Percentiles rank a stretch among this genome's conserved stretches.
phyloP scores from a whole-genome alignment of 139 green algal species.

The Pleodorina starrii region DNA sequence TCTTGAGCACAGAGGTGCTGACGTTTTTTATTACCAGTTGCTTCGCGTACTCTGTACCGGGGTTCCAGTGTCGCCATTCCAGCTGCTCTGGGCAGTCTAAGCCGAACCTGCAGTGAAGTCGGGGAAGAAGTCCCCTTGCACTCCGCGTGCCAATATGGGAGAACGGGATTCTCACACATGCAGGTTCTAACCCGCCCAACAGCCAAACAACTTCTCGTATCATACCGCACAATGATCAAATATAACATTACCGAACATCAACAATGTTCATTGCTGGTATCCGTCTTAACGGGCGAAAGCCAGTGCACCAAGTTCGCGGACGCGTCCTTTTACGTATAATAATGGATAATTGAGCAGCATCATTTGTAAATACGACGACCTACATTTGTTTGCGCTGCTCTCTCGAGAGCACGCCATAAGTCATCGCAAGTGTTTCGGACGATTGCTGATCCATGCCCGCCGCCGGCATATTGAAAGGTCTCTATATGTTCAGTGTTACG shows the following conservation, averaged over 20 bases:
- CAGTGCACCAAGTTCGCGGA: too few species aligned
- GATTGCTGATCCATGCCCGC: background rate
- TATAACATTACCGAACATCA: background rate
- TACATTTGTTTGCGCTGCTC: constrained; percentile 48
- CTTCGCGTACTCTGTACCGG: constrained; percentile 73
- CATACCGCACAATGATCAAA: background rate
- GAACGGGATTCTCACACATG: too few species aligned
- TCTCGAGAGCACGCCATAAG: constrained; percentile 20
- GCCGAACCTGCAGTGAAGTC: constrained; percentile 64
- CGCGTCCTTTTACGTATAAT: too few species aligned
- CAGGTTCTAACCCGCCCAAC: too few species aligned
- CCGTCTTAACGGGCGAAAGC: too few species aligned
- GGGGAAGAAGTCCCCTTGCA: too few species aligned
- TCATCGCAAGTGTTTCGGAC: background rate
- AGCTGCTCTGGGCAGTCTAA: constrained; percentile 77
- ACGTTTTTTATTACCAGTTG: constrained; percentile 80
- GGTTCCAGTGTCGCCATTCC: constrained; percentile 78
- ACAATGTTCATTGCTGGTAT: background rate
- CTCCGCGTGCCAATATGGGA: too few species aligned
- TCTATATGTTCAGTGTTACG: background rate
- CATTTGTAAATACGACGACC: background rate
- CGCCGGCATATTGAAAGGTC: background rate
- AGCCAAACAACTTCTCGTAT: too few species aligned
- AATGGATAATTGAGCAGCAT: too few species aligned
- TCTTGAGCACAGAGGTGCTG: constrained; percentile 63